Evolutionary conservation across 495 filamentous ascomycete genomes (phyloP).

Genomic region (Lasiosphaeria miniovina): DNA sequence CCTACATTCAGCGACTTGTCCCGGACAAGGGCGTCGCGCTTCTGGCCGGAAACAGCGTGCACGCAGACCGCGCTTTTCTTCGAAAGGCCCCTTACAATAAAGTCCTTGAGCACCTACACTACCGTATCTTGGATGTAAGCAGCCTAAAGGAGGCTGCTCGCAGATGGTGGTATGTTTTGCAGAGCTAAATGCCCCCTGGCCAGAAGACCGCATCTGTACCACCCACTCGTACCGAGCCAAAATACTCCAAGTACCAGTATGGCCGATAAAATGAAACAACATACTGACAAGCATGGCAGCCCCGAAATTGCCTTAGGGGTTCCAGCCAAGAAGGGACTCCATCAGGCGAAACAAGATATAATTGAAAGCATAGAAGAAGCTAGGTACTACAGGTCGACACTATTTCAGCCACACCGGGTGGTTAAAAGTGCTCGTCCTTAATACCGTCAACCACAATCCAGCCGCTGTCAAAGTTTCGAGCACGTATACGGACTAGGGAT

Average conservation of each 20-base stretch:
- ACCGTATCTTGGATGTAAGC: conserved; percentile 91
- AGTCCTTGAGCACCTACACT: conserved; percentile 74
- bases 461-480: too few species aligned
- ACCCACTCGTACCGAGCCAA: not conserved
- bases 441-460: too few species aligned
- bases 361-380: conserved; percentile 93
- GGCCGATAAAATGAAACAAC: not conserved
- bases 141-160: conserved; percentile 82
- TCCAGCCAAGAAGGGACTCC: conserved; percentile 70
- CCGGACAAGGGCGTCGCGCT: conserved; percentile 62
- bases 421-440: too few species aligned
- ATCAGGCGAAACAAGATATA: conserved; percentile 86
- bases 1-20: conserved; percentile 70
- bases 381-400: conserved; percentile 65
- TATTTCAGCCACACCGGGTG: conserved; percentile 47
- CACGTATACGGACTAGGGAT: too few species aligned
- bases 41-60: conserved; percentile 88
- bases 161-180: conserved; percentile 61
- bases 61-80: conserved; percentile 84
- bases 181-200: too few species aligned
- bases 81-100: conserved; percentile 65
- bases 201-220: too few species aligned
- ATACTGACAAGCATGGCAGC: conserved; percentile 5
- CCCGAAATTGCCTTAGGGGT: conserved; percentile 31
- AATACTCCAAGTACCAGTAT: not conserved